Percentiles rank a stretch among this genome's conserved stretches.
Evolutionary conservation across 441 rosid genomes (phyloP).

Genomic region (Omphalea diandra): DNA sequence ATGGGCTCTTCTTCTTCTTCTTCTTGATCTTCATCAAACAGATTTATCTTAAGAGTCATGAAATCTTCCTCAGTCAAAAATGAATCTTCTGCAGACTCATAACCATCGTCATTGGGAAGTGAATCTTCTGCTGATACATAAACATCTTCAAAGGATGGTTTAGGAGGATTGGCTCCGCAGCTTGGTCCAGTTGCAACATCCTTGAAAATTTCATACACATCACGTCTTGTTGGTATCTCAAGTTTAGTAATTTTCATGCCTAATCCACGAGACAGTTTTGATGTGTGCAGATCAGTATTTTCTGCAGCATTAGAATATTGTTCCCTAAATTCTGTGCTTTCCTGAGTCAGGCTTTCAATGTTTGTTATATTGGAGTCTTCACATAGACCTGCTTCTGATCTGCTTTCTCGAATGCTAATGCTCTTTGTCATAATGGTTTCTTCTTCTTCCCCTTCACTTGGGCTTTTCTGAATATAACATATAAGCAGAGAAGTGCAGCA

Average conservation of each 20-base stretch:
- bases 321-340: constrained; percentile 23
- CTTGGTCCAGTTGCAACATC: constrained; percentile 22
- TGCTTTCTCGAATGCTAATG: constrained; percentile 27
- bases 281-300: constrained; percentile 22
- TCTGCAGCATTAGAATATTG: constrained; percentile 19
- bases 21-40: constrained; percentile 39
- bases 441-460: constrained; percentile 62
- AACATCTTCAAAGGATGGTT: constrained; percentile 35
- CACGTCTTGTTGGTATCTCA: constrained; percentile 35
- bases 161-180: constrained; percentile 18
- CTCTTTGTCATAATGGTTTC: constrained; percentile 29
- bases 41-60: constrained; percentile 42
- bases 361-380: constrained; percentile 30
- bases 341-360: constrained; percentile 18
- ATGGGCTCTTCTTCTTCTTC: constrained; percentile 43
- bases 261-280: constrained; percentile 35
- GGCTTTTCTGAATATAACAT: constrained; percentile 48
- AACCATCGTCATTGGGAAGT: constrained; percentile 34
- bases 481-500: constrained; percentile 8
- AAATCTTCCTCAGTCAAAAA: constrained; percentile 68
- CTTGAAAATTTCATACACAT: constrained; percentile 26
- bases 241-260: constrained; percentile 41
- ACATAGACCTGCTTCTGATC: constrained; percentile 31
- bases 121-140: constrained; percentile 60
- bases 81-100: constrained; percentile 64